These are phyloP conservation scores for Citrus mangshanensis DNA, from an alignment of 345 rosid genomes.

Conservation along the genomic window DNA sequence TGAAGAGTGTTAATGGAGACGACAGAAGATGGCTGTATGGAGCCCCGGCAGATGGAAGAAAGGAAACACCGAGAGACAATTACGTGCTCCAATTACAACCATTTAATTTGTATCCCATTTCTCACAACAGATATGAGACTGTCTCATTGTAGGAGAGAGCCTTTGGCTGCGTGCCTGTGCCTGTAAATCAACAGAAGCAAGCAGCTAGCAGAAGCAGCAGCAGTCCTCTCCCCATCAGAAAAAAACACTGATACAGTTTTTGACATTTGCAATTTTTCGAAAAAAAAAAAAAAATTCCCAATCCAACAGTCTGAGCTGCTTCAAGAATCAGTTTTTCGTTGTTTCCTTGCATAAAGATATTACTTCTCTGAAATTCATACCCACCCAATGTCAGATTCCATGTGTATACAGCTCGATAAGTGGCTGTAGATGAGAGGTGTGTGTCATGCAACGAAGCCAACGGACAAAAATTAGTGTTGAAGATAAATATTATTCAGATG, in stretches of 20 bases:
- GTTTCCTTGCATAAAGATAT: constrained; percentile 27
- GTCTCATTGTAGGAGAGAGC: constrained; percentile 46
- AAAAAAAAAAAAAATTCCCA: background rate
- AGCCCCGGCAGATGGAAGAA: constrained; percentile 54
- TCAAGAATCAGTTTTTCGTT: constrained; percentile 21
- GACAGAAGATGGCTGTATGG: constrained; percentile 23
- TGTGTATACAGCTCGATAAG: constrained; percentile 51
- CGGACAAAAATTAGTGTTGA: constrained; percentile 23
- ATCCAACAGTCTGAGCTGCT: constrained; percentile 14
- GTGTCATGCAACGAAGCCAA: constrained; percentile 36
- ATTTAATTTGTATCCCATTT: constrained; percentile 47
- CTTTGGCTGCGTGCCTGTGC: constrained; percentile 22
- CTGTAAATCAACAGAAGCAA: constrained; percentile 1
- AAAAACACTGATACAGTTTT: constrained; percentile 15
- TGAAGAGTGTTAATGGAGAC: constrained; percentile 11
- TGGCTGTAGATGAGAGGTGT: constrained; percentile 46
- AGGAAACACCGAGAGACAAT: constrained; percentile 34
- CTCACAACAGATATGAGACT: constrained; percentile 38
- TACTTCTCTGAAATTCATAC: constrained; percentile 43
- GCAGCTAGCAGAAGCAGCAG: background rate
- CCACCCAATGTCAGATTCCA: constrained; percentile 48
- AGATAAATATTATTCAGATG: constrained; percentile 6
- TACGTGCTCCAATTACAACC: constrained; percentile 61
- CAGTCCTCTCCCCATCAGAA: constrained; percentile 22
- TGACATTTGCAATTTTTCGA: background rate